Evolutionary conservation across 371 early-diverging fungal species (phyloP).

Genomic region (Circinella minor): DNA sequence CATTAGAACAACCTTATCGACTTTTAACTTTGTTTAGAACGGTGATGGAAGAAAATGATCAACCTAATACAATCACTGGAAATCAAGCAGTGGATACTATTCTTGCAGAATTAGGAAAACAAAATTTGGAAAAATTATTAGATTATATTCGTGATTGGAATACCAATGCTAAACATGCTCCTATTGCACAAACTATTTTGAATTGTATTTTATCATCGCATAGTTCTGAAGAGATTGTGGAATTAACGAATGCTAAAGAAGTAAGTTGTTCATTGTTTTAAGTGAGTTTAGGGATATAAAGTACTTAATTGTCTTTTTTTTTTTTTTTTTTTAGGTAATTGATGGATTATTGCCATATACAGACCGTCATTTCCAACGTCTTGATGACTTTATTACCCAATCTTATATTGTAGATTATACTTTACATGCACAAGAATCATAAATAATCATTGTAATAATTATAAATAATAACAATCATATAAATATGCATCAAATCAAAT

Average conservation of each 20-base stretch:
- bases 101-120: constrained; percentile 56
- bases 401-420: constrained; percentile 89
- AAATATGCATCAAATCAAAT: background rate
- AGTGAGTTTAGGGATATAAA: no score
- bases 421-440: constrained; percentile 65
- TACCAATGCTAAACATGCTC: constrained; percentile 83
- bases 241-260: constrained; percentile 81
- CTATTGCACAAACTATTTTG: constrained; percentile 83
- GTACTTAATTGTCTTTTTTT: no score
- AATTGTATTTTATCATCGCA: constrained; percentile 74
- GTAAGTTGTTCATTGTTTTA: no score
- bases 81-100: constrained; percentile 69
- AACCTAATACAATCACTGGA: constrained; percentile 64
- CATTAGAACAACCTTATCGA: constrained; percentile 88
- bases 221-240: constrained; percentile 67
- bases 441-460: background rate
- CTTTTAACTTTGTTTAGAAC: constrained; percentile 77
- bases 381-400: constrained; percentile 84
- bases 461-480: background rate
- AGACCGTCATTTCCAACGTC: constrained; percentile 87
- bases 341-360: constrained; percentile 89
- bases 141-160: constrained; percentile 95
- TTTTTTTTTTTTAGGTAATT: constrained; percentile 53
- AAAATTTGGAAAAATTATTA: constrained; percentile 76
- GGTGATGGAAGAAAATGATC: constrained; percentile 58